Evolutionary conservation across 169 alveolate species (phyloP).

Genomic region (Plasmodium cynomolgi): DNA sequence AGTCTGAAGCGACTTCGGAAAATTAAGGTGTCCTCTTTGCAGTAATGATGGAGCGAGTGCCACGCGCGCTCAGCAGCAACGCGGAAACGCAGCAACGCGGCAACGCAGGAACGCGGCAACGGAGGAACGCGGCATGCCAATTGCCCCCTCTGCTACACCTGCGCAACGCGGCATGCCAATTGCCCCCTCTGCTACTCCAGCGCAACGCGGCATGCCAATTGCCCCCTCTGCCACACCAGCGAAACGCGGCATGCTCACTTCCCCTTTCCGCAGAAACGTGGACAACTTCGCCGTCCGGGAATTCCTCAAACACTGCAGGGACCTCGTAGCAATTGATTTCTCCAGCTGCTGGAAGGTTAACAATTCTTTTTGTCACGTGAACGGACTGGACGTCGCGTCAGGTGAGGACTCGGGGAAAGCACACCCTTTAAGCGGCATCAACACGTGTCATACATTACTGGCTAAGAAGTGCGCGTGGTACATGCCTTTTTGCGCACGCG

Average conservation of each 20-base stretch:
- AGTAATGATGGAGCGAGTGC: not conserved
- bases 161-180: no score
- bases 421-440: not conserved
- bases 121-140: no score
- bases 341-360: constrained; percentile 70
- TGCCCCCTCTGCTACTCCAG: no score
- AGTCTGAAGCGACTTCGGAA: constrained; percentile 2
- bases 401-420: constrained; percentile 5
- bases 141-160: no score
- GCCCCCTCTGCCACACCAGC: no score
- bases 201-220: no score
- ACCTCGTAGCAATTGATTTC: constrained; percentile 41
- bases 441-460: not conserved
- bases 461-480: not conserved
- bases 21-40: constrained; percentile 15
- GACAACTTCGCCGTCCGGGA: constrained; percentile 68
- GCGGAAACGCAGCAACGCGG: no score
- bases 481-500: not conserved
- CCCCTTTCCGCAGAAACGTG: constrained; percentile 39
- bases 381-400: constrained; percentile 57
- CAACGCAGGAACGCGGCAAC: no score
- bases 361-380: constrained; percentile 35
- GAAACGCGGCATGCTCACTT: no score
- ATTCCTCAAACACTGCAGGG: constrained; percentile 39
- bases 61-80: no score